Evolutionary conservation across 2,329 filamentous ascomycete genomes (phyloP), one percentile per base, ranked within the genome.

Genomic region (Niveomyces coronatus): DNA sequence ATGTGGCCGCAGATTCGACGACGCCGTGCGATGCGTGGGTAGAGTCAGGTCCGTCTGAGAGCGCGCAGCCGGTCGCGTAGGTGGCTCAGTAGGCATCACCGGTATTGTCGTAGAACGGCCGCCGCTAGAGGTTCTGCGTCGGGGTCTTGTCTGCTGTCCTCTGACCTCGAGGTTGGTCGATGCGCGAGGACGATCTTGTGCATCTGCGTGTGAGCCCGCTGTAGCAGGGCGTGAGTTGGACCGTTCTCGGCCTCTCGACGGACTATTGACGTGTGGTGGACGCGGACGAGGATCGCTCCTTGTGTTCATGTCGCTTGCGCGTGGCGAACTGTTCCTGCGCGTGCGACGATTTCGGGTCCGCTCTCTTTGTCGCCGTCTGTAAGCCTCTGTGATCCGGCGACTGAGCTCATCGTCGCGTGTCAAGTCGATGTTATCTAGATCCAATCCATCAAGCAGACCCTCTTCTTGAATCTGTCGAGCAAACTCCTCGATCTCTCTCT

Each of bases 401-500:
- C 85, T 94, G 13, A 96, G 76, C 52, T 93, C 85, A 51, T 95
- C 87, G 53, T 95, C 86, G 51, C 87, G 84, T 34, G 68, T 76
- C 13, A 86, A 70, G 45, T 89, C 87, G 38, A 95, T 78, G 46
- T 88, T 88, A 50, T 91, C 84, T 39, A 95, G 64, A 53, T 95
- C 88, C 32, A 95, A 77, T 14, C 86, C 88, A 50, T 95, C 85
- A 23, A 94, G 61, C 15, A 95, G 63, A 0, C 89, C 87, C 53
- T 94, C 86, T 46, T 89, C 82, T 48, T 88, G 73, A 42, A 94
- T 94, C 54, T 94, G 86, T 30, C 85, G 76, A 47, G 93, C 74
- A 50, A 95, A 93, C 43, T 91, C 86, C 48, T 91, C 75, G 42
- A 95, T 93, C 54, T 94, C 87, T 43, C 83, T 77, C 54, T 94